Conservation (phyloP, 495 filamentous ascomycete genomes). For the Usnea hakonensis region DNA sequence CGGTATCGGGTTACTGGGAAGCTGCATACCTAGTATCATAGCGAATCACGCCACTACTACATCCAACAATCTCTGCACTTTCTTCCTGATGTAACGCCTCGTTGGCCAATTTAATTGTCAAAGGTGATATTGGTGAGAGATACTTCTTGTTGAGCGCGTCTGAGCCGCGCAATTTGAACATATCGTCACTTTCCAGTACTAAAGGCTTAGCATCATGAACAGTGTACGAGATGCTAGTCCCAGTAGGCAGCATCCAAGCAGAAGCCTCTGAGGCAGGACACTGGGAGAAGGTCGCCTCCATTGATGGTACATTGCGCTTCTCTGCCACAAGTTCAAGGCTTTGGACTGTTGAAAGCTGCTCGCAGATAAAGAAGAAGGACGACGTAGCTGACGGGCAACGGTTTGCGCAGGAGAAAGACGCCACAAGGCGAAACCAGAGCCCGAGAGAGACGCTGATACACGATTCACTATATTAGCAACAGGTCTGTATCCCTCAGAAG, state of each 20-base stretch:
- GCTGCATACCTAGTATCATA: conserved; percentile 4
- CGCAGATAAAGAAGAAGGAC: background rate
- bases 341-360: background rate
- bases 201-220: background rate
- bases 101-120: conserved; percentile 1
- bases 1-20: conserved; percentile 12
- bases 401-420: background rate
- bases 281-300: background rate
- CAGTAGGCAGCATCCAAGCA: background rate
- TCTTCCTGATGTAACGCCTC: conserved; percentile 5
- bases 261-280: background rate
- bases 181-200: conserved; percentile 8
- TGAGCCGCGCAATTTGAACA: background rate
- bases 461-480: background rate
- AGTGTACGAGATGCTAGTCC: conserved; percentile 2
- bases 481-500: too few species aligned
- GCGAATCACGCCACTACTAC: conserved; percentile 12
- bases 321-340: background rate
- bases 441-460: background rate
- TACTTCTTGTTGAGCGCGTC: background rate
- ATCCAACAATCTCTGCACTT: background rate
- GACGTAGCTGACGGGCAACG: background rate
- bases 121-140: conserved; percentile 2
- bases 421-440: background rate
- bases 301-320: background rate